Evolutionary conservation across 345 rosid genomes (phyloP).

Genomic region (Ceriops zippeliana): DNA sequence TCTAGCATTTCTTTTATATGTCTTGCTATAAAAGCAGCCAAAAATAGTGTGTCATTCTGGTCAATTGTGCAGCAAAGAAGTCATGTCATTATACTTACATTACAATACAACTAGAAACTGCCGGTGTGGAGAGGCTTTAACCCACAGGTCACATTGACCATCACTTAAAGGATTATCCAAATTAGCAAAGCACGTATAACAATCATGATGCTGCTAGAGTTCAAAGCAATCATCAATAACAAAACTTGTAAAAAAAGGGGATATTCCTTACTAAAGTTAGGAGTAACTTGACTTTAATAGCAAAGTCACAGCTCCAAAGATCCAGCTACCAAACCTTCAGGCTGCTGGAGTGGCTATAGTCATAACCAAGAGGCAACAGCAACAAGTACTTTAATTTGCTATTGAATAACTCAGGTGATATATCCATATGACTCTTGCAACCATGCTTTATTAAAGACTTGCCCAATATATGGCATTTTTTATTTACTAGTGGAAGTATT

Average conservation of each 20-base stretch:
- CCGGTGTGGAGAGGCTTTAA: slow-evolving; percentile 14
- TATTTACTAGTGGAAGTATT: slow-evolving; percentile 45
- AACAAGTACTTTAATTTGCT: slow-evolving; percentile 15
- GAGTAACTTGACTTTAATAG: slow-evolving; percentile 17
- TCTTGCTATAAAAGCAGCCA: slow-evolving; percentile 71
- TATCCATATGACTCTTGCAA: slow-evolving; percentile 8
- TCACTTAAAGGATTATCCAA: slow-evolving; percentile 68
- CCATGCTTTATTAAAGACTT: slow-evolving; percentile 60
- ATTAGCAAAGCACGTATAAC: slow-evolving; percentile 42
- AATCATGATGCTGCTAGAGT: slow-evolving; percentile 16
- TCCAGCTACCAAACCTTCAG: slow-evolving; percentile 72
- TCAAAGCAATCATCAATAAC: background rate
- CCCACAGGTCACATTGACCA: slow-evolving; percentile 93
- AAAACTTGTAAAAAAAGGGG: background rate
- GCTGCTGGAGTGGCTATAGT: slow-evolving; percentile 76
- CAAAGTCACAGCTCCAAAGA: slow-evolving; percentile 57
- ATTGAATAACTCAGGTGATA: background rate
- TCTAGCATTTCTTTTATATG: slow-evolving; percentile 66
- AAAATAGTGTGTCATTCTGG: slow-evolving; percentile 87
- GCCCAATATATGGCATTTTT: slow-evolving; percentile 71
- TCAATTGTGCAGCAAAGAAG: slow-evolving; percentile 29
- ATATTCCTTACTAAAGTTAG: slow-evolving; percentile 8
- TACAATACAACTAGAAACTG: background rate
- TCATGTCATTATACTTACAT: slow-evolving; percentile 10
- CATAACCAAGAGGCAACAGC: slow-evolving; percentile 29